phyloP scores from a whole-genome alignment of 345 rosid genomes.

The Euphorbia lathyris region DNA sequence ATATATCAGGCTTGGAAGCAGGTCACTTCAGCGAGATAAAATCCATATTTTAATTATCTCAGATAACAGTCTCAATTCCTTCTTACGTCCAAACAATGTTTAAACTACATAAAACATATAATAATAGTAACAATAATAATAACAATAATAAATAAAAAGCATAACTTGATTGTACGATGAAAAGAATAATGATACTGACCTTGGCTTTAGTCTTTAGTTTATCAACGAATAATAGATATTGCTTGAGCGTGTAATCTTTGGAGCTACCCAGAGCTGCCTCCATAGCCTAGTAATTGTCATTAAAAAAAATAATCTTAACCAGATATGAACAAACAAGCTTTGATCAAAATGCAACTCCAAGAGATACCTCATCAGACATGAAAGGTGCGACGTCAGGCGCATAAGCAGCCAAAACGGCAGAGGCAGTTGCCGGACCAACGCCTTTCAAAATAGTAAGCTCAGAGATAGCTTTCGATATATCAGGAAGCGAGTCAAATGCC shows the following conservation, averaged over 20 bases:
- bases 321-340: neutral
- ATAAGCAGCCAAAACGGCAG: constrained; percentile 83
- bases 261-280: constrained; percentile 64
- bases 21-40: too few species aligned
- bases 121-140: too few species aligned
- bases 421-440: constrained; percentile 87
- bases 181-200: constrained; percentile 38
- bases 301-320: neutral
- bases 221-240: constrained; percentile 49
- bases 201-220: constrained; percentile 57
- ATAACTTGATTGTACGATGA: neutral
- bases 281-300: constrained; percentile 55
- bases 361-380: constrained; percentile 82
- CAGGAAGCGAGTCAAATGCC: constrained; percentile 76
- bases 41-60: too few species aligned
- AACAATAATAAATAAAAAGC: neutral
- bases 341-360: neutral
- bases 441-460: constrained; percentile 84
- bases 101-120: too few species aligned
- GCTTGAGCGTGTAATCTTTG: constrained; percentile 75
- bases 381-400: constrained; percentile 76
- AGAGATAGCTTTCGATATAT: constrained; percentile 59
- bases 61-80: neutral
- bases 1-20: too few species aligned
- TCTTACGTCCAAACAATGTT: neutral